Base-by-base conservation (phyloP, 1,139 yeast species). In the Taphrina confusa region DNA sequence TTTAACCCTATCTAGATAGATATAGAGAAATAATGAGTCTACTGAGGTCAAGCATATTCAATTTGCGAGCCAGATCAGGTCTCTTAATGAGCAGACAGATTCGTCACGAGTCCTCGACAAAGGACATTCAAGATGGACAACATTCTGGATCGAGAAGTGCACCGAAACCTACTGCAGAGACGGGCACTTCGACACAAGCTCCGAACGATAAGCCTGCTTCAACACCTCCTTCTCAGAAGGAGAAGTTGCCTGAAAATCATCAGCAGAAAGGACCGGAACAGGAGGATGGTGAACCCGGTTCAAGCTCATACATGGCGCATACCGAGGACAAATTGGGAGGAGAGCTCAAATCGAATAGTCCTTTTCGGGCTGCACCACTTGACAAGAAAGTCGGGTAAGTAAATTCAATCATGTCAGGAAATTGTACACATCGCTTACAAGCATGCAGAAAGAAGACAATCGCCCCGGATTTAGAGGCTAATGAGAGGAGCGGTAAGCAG, bases 381-480 rank as follows among this genome's bases (percentile, higher is more conserved):
- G 58, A 44, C 22, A 54, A 54, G 27, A 23, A 23, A 8, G 40
- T 44, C 20, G 58, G 58, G 58, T 54, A 30, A 33, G 45, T 12
- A 20, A 8, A 6, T n/a, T n/a, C n/a, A n/a, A n/a, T n/a, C n/a
- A n/a, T n/a, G n/a, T n/a, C n/a, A n/a, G n/a, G n/a, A n/a, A n/a
- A n/a, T n/a, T n/a, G n/a, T n/a, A n/a, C n/a, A n/a, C n/a, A n/a
- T n/a, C n/a, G n/a, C n/a, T 28, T 3, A 34, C 45, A 2, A 20
- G 23, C 11, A 4, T 42, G 28, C 31, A 54, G 58, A 6, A 44
- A 42, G 8, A 54, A 22, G 58, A 54, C 58, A 1, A 37, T 54
- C 25, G 51, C 58, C 3, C 58, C 58, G 12, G 58, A 54, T 34
- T n/a, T 54, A 20, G 58, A 54, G 28, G 58, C 58, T 27, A 54